Evolutionary conservation across 2,329 filamentous ascomycete species (phyloP).

Genomic region (Ophiostoma himal-ulmi): DNA sequence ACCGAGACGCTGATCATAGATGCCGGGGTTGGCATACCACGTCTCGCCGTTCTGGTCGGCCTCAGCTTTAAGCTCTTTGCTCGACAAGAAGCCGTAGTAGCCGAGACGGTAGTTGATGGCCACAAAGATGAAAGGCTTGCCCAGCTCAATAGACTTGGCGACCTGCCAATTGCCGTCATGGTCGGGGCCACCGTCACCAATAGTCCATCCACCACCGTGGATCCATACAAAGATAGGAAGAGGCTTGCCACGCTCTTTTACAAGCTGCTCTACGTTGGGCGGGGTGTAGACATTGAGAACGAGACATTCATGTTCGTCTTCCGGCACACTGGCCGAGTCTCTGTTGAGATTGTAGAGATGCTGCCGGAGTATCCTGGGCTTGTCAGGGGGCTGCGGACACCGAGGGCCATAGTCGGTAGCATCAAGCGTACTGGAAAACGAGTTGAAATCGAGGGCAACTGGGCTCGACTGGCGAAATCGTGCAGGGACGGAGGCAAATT

Average conservation of each 20-base stretch:
- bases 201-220: constrained; percentile 21
- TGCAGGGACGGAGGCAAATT: constrained; percentile 17
- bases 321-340: constrained; percentile 15
- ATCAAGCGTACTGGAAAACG: constrained; percentile 16
- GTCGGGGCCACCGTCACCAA: constrained; percentile 21
- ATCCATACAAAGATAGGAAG: constrained; percentile 23
- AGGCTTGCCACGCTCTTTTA: background rate
- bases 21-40: constrained; percentile 55
- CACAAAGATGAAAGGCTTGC: constrained; percentile 30
- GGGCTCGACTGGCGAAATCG: constrained; percentile 21
- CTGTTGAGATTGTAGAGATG: constrained; percentile 17
- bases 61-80: constrained; percentile 23
- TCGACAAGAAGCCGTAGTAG: constrained; percentile 25
- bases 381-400: constrained; percentile 21
- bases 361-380: constrained; percentile 15
- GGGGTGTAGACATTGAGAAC: constrained; percentile 18
- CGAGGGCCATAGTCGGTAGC: constrained; percentile 20
- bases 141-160: constrained; percentile 27
- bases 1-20: constrained; percentile 66
- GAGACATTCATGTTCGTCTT: constrained; percentile 20
- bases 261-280: background rate
- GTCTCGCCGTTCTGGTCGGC: constrained; percentile 13
- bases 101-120: constrained; percentile 31
- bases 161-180: constrained; percentile 22
- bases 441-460: background rate